These are phyloP conservation scores for Dryadomyces quercivorus DNA, from an alignment of 2,329 filamentous ascomycete species.

Conservation along the genomic window DNA sequence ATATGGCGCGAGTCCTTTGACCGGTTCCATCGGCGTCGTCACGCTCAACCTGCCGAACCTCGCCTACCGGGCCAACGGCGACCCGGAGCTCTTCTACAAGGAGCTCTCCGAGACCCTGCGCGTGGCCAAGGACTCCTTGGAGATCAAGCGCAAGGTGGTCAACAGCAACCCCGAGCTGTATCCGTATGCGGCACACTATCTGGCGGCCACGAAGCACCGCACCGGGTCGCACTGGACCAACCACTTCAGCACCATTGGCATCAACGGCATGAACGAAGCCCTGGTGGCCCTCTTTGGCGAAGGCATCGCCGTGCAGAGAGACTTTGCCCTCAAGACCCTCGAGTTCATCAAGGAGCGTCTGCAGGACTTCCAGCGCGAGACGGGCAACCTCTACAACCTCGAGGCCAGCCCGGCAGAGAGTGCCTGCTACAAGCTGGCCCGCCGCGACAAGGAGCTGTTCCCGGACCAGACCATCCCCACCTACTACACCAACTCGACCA, in stretches of 20 bases:
- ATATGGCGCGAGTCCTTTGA: neutral
- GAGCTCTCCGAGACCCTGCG: neutral
- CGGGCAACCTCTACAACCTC: neutral
- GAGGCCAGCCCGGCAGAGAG: neutral
- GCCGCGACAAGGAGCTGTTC: neutral
- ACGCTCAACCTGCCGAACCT: neutral
- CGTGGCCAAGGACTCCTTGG: slow-evolving; percentile 1
- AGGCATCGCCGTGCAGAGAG: neutral
- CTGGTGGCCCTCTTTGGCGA: neutral
- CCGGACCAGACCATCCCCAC: neutral
- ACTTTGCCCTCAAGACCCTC: neutral
- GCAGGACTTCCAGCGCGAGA: neutral
- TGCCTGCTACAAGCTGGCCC: slow-evolving; percentile 1
- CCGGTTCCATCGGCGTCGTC: neutral
- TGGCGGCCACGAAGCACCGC: neutral
- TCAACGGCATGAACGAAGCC: neutral
- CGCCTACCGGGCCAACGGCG: neutral
- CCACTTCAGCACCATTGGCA: neutral
- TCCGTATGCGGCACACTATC: slow-evolving; percentile 1
- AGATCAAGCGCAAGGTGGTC: neutral
- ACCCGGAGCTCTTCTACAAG: neutral
- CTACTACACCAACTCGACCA: slow-evolving; percentile 1
- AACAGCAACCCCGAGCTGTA: neutral
- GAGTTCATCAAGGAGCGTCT: neutral
- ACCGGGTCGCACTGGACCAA: neutral